A percentile compares a stretch with the other conserved stretches of the same genome.
Conservation (phyloP, 1,284 basidiomycete genomes). For the Pterula multifida region DNA sequence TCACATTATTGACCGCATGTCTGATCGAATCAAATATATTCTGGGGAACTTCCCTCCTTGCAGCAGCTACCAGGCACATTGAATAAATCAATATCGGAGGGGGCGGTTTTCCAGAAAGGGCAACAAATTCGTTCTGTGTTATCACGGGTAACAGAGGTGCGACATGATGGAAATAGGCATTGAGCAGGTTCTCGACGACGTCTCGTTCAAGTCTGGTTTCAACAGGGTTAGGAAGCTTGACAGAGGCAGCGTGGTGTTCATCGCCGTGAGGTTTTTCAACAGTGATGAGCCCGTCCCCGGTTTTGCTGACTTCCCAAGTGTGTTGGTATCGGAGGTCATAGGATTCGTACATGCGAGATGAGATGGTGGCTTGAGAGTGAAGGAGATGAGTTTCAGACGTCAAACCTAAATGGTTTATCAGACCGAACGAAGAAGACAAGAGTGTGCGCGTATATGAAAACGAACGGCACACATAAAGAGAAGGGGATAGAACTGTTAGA, state of each 20-base stretch:
- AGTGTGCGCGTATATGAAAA: constrained; percentile 7
- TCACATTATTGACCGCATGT: constrained; percentile 73
- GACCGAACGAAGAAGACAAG: constrained; percentile 19
- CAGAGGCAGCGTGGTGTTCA: constrained; percentile 30
- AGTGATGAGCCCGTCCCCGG: constrained; percentile 81
- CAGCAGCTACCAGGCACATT: constrained; percentile 85
- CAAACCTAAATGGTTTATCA: constrained; percentile 43
- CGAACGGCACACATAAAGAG: not conserved
- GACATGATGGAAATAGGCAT: constrained; percentile 82
- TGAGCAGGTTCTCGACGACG: constrained; percentile 74
- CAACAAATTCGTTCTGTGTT: constrained; percentile 78
- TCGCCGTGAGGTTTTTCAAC: constrained; percentile 56
- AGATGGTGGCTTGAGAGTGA: constrained; percentile 80
- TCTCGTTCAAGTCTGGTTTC: constrained; percentile 68
- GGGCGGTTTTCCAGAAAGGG: constrained; percentile 49
- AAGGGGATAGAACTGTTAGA: constrained; percentile 12
- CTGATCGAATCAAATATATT: constrained; percentile 78
- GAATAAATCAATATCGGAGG: constrained; percentile 75
- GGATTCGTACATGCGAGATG: constrained; percentile 71
- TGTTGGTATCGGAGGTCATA: constrained; percentile 82
- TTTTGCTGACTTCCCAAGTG: constrained; percentile 70
- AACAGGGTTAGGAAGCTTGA: constrained; percentile 39
- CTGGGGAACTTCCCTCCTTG: constrained; percentile 74
- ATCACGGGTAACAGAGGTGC: constrained; percentile 82
- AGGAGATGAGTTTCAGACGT: constrained; percentile 80